phyloP scores from a whole-genome alignment of 2,329 filamentous ascomycete species.

The Raffaelea arxii region DNA sequence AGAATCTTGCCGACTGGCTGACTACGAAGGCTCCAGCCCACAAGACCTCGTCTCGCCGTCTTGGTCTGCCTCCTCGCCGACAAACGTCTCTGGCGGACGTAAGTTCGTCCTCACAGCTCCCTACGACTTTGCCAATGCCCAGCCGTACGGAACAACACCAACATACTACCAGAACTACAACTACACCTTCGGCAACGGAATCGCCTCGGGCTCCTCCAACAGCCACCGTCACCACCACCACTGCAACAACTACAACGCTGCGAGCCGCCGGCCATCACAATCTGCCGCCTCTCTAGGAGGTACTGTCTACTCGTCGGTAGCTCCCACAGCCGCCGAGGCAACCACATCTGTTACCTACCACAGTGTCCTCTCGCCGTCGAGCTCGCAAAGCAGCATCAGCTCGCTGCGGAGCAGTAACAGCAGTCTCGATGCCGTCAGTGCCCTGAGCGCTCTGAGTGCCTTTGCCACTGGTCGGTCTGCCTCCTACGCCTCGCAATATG shows the following conservation, averaged over 20 bases:
- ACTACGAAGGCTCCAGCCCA: conserved; percentile 61
- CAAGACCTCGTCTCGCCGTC: conserved; percentile 50
- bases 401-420: conserved; percentile 62
- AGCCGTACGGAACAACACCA: conserved; percentile 44
- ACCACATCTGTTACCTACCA: conserved; percentile 20
- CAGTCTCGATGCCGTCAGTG: conserved; percentile 7
- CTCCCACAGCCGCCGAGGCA: conserved; percentile 9
- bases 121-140: conserved; percentile 62
- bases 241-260: conserved; percentile 19
- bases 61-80: conserved; percentile 29
- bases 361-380: conserved; percentile 55
- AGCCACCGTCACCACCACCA: conserved; percentile 21
- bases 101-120: conserved; percentile 61
- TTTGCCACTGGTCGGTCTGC: conserved; percentile 7
- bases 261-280: conserved; percentile 14
- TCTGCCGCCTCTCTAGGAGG: conserved; percentile 14
- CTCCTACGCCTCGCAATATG: conserved; percentile 3
- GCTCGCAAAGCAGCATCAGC: conserved; percentile 74
- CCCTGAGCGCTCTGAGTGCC: conserved; percentile 8
- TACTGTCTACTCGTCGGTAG: conserved; percentile 7
- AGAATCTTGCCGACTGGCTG: conserved; percentile 78
- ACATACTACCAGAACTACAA: conserved; percentile 2
- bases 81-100: conserved; percentile 36
- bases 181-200: neutral
- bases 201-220: too few species aligned